These are phyloP conservation scores for Geranium brycei DNA, from an alignment of 345 rosid genomes.

Conservation along the genomic window DNA sequence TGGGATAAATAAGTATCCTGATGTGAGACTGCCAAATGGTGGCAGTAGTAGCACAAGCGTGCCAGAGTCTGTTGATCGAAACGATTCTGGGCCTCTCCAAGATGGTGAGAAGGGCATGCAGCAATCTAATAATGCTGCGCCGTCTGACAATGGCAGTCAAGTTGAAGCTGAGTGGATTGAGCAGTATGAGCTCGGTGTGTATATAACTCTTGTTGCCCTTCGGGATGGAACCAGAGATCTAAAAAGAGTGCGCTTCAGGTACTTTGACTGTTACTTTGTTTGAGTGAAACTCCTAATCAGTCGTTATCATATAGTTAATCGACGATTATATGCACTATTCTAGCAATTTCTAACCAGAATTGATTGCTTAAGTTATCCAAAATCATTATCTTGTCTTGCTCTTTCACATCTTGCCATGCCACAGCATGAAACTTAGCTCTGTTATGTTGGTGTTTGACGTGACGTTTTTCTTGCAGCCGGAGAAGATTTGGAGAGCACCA, in stretches of 20 bases:
- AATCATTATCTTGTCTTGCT: too few species aligned
- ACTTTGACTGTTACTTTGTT: constrained; percentile 3
- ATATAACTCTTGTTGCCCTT: constrained; percentile 70
- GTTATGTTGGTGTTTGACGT: too few species aligned
- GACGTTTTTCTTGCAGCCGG: constrained; percentile 35
- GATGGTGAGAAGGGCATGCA: constrained; percentile 35
- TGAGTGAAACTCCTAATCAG: neutral
- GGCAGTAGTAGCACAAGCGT: constrained; percentile 21
- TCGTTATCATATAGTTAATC: neutral
- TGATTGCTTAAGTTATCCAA: too few species aligned
- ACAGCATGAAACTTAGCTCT: neutral
- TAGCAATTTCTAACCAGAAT: neutral
- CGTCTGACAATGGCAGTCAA: constrained; percentile 31
- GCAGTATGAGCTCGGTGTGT: constrained; percentile 92
- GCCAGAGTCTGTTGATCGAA: constrained; percentile 39
- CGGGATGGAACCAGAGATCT: constrained; percentile 96
- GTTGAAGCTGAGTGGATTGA: constrained; percentile 92
- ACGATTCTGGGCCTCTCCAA: constrained; percentile 35
- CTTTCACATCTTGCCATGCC: neutral
- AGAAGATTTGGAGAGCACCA: constrained; percentile 91
- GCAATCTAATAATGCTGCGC: constrained; percentile 39
- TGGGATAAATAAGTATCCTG: constrained; percentile 31
- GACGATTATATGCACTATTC: neutral
- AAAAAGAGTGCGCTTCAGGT: constrained; percentile 99
- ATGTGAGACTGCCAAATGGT: constrained; percentile 33